Evolutionary conservation across 2,329 filamentous ascomycete genomes (phyloP), one percentile per base, ranked within the genome.

Genomic region (Lachnum nothofagi): DNA sequence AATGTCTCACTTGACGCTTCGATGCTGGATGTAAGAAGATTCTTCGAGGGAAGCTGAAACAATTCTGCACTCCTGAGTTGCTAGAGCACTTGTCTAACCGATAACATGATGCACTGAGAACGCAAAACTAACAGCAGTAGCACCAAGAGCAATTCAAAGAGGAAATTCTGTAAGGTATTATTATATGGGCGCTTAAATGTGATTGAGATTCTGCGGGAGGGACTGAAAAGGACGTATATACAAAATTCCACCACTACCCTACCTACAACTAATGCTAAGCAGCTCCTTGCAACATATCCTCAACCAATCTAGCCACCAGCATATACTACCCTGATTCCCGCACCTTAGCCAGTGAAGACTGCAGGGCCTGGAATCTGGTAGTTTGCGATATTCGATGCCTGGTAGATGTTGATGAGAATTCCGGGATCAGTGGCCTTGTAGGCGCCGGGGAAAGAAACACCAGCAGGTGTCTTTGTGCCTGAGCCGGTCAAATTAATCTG

Each of bases 381-480:
- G 22, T 51, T 61, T 46, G 65, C 57, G 42, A 63, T 20, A 20
- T 40, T 40, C 31, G 31, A 57, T 17, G 62, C 60, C 35, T 61
- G 58, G 56, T 67, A 69, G 50, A 72, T 74, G 60, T 75, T 71
- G 58, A 75, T 69, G 37, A 69, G 65, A 57, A 76, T 73, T 43
- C 72, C 73, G 0, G 72, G 68, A 60, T 76, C 72, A 44, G 53
- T 68, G 3, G 70, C 65, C 38, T 65, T 71, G 62, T 76, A 77
- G 2, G 72, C 67, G 10, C 73, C 73, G 0, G 73, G 74, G 56
- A 77, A 72, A 52, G 69, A 66, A 29, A 73, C 72, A 25, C 68
- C 63, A 34, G 64, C 44, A 5, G 74, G 72, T 16, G 64, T 65
- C 5, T 68, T 71, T 8, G 64, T 70, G 17, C 70, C 71, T 9